These are phyloP conservation scores for Solanum sejunctum DNA, from an alignment of 257 asterid genomes.

Conservation along the genomic window DNA sequence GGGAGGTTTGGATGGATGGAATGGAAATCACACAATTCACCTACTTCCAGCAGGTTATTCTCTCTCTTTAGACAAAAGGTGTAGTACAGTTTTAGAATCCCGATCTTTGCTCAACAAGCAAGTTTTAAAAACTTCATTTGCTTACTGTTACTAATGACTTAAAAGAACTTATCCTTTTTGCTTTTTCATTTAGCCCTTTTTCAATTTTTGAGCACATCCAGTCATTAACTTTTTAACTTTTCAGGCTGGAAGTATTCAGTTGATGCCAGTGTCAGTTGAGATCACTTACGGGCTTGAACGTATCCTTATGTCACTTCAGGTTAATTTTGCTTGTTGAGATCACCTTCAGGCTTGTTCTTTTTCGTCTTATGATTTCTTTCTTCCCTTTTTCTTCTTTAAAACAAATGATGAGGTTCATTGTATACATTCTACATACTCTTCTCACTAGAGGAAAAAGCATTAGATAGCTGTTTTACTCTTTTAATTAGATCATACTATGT, in stretches of 20 bases:
- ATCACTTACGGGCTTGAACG: constrained; percentile 97
- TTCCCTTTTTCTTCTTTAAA: neutral
- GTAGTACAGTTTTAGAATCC: neutral
- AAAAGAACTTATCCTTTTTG: neutral
- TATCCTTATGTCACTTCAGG: constrained; percentile 98
- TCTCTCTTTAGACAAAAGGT: neutral
- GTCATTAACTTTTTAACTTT: constrained; percentile 1
- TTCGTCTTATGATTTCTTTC: neutral
- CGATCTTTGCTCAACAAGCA: neutral
- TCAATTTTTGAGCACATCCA: neutral
- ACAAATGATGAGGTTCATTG: neutral
- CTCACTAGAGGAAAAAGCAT: neutral
- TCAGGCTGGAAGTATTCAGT: constrained; percentile 91
- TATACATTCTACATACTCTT: neutral
- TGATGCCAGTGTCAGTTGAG: constrained; percentile 89
- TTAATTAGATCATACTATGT: neutral
- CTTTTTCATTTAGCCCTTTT: neutral
- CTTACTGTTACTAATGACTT: neutral
- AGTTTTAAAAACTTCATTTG: neutral
- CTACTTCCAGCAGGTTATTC: constrained; percentile 91
- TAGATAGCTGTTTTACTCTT: neutral
- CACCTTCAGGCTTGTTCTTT: constrained; percentile 3
- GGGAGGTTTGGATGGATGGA: constrained; percentile 99
- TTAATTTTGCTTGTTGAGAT: constrained; percentile 13
- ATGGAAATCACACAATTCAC: constrained; percentile 99